phyloP scores from a whole-genome alignment of 2,329 filamentous ascomycete species.

The Fusarium proliferatum region DNA sequence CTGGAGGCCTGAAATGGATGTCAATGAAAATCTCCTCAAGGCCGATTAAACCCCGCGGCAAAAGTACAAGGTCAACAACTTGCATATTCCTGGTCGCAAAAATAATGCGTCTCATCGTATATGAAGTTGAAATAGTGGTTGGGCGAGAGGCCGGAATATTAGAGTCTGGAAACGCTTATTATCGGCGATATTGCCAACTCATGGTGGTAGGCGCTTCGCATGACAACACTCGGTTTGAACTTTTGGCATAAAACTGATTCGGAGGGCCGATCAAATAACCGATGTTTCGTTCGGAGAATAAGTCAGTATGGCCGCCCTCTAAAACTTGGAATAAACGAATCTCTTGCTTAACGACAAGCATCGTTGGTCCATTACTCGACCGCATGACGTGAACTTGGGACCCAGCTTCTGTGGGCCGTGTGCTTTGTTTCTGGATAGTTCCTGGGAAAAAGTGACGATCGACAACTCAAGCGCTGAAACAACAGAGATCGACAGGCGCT shows the following conservation, averaged over 20 bases:
- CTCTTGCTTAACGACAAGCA: constrained; percentile 5
- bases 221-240: constrained; percentile 6
- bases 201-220: constrained; percentile 6
- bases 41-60: background rate
- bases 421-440: constrained; percentile 20
- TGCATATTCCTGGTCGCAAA: background rate
- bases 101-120: background rate
- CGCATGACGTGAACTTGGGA: constrained; percentile 28
- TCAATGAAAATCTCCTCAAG: background rate
- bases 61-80: background rate
- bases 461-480: constrained; percentile 28
- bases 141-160: background rate
- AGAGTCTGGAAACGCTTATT: background rate
- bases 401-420: constrained; percentile 13
- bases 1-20: background rate
- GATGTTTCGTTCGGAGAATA: constrained; percentile 36
- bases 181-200: background rate
- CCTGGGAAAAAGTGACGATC: constrained; percentile 35
- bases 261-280: constrained; percentile 5
- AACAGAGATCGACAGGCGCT: constrained; percentile 23
- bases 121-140: background rate
- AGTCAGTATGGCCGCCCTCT: constrained; percentile 9
- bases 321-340: constrained; percentile 11
- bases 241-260: background rate
- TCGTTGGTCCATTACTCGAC: constrained; percentile 9